A percentile compares a stretch with the other conserved stretches of the same genome.
These are phyloP conservation scores for Pseudozyma sp. DNA, from an alignment of 1,284 basidiomycete species.

Conservation along the genomic window DNA sequence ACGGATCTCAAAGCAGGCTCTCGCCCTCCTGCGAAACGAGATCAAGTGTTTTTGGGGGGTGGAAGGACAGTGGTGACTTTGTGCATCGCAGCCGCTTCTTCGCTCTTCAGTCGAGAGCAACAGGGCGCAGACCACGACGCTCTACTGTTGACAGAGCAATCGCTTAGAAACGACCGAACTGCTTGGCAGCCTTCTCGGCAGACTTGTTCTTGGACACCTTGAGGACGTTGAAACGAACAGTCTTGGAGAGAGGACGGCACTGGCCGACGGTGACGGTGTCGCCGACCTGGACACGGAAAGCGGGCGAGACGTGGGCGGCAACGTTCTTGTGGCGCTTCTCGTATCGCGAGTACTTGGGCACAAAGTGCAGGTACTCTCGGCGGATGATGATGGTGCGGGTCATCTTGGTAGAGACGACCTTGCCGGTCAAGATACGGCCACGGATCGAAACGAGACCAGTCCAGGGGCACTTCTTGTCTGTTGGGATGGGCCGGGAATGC, in stretches of 20 bases:
- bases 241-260: slow-evolving; percentile 99
- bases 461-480: slow-evolving; percentile 99
- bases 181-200: slow-evolving; percentile 74
- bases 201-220: slow-evolving; percentile 76
- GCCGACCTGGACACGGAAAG: slow-evolving; percentile 86
- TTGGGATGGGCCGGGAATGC: slow-evolving; percentile 23
- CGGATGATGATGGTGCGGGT: slow-evolving; percentile 98
- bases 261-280: slow-evolving; percentile 97
- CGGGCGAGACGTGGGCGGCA: slow-evolving; percentile 94
- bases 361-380: slow-evolving; percentile 94
- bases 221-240: slow-evolving; percentile 97
- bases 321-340: slow-evolving; percentile 88
- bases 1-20: slow-evolving; percentile 34
- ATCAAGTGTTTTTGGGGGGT: slow-evolving; percentile 18
- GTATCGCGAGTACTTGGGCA: slow-evolving; percentile 89
- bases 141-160: neutral
- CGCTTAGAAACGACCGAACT: slow-evolving; percentile 91
- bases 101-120: neutral
- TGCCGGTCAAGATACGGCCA: slow-evolving; percentile 97
- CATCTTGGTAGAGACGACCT: slow-evolving; percentile 99
- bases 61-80: neutral
- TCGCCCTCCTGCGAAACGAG: slow-evolving; percentile 41
- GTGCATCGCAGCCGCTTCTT: neutral
- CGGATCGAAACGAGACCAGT: slow-evolving; percentile 84
- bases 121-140: neutral